Evolutionary conservation across 345 rosid species (phyloP).

Genomic region (Tarenaya hassleriana): DNA sequence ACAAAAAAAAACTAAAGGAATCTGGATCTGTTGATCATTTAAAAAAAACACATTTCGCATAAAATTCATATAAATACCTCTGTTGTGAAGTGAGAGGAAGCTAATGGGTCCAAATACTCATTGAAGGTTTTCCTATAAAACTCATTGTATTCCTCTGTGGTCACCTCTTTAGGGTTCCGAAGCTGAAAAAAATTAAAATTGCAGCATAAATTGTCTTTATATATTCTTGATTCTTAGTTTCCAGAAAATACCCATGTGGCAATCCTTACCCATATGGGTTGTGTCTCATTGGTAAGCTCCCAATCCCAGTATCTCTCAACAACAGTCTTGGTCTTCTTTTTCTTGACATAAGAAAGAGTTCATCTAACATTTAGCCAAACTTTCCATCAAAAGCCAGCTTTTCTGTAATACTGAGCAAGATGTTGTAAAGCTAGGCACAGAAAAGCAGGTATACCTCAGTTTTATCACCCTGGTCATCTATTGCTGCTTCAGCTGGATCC

Average conservation of each 20-base stretch:
- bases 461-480: conserved; percentile 44
- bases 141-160: conserved; percentile 83
- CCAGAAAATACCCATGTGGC: neutral
- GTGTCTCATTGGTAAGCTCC: conserved; percentile 93
- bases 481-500: conserved; percentile 71
- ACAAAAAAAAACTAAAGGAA: neutral
- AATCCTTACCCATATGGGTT: conserved; percentile 79
- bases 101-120: conserved; percentile 90
- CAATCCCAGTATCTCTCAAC: conserved; percentile 98
- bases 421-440: neutral
- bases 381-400: neutral
- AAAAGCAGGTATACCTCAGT: conserved; percentile 47
- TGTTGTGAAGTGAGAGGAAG: no score
- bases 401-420: conserved; percentile 8
- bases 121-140: conserved; percentile 83
- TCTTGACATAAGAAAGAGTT: conserved; percentile 27
- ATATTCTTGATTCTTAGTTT: conserved; percentile 3
- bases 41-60: no score
- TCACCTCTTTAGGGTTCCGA: conserved; percentile 87
- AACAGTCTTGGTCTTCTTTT: conserved; percentile 89
- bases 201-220: conserved; percentile 1
- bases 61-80: no score
- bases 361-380: conserved; percentile 9
- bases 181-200: conserved; percentile 51
- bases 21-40: no score